Conservation (phyloP, 306 rosid species). For the Vigna mungo region DNA sequence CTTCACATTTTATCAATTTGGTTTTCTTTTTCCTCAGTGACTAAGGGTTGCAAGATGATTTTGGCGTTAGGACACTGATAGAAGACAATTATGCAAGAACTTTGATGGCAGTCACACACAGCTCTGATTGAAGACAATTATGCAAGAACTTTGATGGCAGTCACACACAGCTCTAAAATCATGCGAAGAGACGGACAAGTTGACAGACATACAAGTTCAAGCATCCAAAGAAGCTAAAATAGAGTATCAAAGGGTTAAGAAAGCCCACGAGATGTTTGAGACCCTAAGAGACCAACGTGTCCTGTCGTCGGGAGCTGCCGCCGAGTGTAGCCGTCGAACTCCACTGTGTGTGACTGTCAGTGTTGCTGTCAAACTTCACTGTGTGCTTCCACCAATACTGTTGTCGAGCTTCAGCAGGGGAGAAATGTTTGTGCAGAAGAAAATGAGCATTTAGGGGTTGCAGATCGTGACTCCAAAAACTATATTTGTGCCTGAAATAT, state of each 20-base stretch:
- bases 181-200: conserved; percentile 66
- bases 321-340: too few relatives aligned
- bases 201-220: conserved; percentile 63
- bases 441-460: too few relatives aligned
- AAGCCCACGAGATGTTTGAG: conserved; percentile 66
- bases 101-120: conserved; percentile 73
- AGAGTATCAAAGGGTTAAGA: conserved; percentile 63
- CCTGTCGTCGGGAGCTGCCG: too few relatives aligned
- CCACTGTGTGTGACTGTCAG: too few relatives aligned
- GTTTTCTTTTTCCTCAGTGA: too few relatives aligned
- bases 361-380: too few relatives aligned
- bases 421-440: too few relatives aligned
- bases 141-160: conserved; percentile 82
- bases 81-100: conserved; percentile 82
- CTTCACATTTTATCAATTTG: too few relatives aligned
- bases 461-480: too few relatives aligned
- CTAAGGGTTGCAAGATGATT: conserved; percentile 73
- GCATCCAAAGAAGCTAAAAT: conserved; percentile 67
- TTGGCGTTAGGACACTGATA: conserved; percentile 62
- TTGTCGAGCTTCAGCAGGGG: too few relatives aligned
- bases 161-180: conserved; percentile 75
- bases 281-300: conserved; percentile 50
- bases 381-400: too few relatives aligned
- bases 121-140: conserved; percentile 82
- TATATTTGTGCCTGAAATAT: too few relatives aligned